Conservation (phyloP, 768 basidiomycete species). For the Tricholoma terreum region DNA sequence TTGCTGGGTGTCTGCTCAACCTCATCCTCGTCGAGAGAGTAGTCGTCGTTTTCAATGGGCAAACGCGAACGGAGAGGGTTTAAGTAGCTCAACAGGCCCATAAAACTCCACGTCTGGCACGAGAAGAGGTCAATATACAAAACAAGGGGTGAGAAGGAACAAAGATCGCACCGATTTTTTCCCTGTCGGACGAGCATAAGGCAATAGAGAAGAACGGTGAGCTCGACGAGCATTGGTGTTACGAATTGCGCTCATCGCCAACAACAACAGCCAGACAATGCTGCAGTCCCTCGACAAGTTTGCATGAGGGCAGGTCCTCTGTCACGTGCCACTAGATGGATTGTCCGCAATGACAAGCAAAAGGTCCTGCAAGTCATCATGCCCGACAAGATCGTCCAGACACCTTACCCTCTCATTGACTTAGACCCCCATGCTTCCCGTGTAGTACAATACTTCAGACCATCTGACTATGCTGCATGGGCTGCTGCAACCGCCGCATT, state of each 20-base stretch:
- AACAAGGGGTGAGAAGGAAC: neutral
- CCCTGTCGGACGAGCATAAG: slow-evolving; percentile 47
- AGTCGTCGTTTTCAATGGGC: slow-evolving; percentile 14
- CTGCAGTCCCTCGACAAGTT: slow-evolving; percentile 15
- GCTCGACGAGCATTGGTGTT: slow-evolving; percentile 33
- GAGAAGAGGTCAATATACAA: slow-evolving; percentile 1
- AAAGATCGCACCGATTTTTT: slow-evolving; percentile 47
- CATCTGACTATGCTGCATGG: slow-evolving; percentile 85
- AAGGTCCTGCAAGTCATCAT: slow-evolving; percentile 29
- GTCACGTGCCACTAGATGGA: slow-evolving; percentile 30
- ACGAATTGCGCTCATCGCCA: slow-evolving; percentile 58
- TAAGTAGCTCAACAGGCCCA: slow-evolving; percentile 46
- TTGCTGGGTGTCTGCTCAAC: slow-evolving; percentile 14
- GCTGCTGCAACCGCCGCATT: slow-evolving; percentile 76
- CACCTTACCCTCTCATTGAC: slow-evolving; percentile 90
- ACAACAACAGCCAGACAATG: slow-evolving; percentile 5
- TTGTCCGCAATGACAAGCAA: slow-evolving; percentile 26
- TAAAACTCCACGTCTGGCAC: slow-evolving; percentile 48
- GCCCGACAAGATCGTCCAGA: slow-evolving; percentile 49
- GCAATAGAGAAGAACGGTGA: slow-evolving; percentile 42
- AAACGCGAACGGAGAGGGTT: slow-evolving; percentile 44
- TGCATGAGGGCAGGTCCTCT: slow-evolving; percentile 33
- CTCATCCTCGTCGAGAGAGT: slow-evolving; percentile 16
- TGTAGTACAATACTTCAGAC: slow-evolving; percentile 86
- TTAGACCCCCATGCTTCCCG: slow-evolving; percentile 85